Percentiles rank a stretch among this genome's conserved stretches.
Evolutionary conservation across 805 yeast genomes (phyloP).

Genomic region (Zygoascus biomembranicola): DNA sequence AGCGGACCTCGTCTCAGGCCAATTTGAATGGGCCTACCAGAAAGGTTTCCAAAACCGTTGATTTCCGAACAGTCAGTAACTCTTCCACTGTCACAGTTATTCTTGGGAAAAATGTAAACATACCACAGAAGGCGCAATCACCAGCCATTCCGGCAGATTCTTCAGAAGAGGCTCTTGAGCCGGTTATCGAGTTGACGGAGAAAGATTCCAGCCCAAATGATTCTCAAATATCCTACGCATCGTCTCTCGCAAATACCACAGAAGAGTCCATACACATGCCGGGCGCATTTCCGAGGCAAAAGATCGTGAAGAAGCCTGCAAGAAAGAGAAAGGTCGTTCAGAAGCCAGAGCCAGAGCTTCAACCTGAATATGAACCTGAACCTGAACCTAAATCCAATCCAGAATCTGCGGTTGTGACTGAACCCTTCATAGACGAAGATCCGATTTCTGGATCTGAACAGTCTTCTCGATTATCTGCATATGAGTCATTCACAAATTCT

Average conservation of each 20-base stretch:
- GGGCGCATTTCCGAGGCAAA: slow-evolving; percentile 6
- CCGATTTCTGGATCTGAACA: neutral
- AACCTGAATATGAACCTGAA: neutral
- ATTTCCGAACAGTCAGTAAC: neutral
- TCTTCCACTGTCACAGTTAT: neutral
- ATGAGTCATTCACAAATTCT: neutral
- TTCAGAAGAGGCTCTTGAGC: neutral
- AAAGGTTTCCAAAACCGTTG: neutral
- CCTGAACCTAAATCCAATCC: neutral
- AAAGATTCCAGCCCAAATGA: neutral
- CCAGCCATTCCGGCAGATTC: neutral
- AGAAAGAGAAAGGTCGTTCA: neutral
- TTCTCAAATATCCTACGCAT: neutral
- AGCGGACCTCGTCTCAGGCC: neutral
- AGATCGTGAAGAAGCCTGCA: neutral
- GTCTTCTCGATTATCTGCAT: neutral
- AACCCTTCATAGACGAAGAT: neutral
- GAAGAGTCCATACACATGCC: slow-evolving; percentile 4
- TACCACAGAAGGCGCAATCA: neutral
- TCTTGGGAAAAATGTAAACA: neutral
- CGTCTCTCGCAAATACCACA: neutral
- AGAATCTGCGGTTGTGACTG: neutral
- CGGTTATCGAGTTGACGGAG: neutral
- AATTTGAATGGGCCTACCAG: neutral
- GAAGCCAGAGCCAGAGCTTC: neutral